phyloP scores from a whole-genome alignment of 352 stramenopile genomes.

The Pythium volutum region DNA sequence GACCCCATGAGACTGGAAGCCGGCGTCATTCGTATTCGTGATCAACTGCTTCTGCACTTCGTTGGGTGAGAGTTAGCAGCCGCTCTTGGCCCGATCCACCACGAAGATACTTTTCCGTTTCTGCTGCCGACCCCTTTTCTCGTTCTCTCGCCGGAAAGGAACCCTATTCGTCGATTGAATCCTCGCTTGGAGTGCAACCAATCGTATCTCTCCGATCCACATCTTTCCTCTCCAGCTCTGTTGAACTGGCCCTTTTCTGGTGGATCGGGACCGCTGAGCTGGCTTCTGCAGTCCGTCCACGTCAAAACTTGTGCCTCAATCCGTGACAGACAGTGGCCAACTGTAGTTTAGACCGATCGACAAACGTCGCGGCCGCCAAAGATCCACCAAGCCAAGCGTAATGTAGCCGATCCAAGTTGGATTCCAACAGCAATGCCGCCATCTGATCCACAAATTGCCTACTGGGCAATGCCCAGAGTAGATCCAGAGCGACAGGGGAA shows the following conservation, averaged over 20 bases:
- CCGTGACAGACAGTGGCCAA: conserved; percentile 25
- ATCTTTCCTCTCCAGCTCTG: conserved; percentile 27
- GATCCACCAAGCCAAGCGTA: background rate
- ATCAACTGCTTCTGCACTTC: conserved; percentile 2
- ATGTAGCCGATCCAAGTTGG: conserved; percentile 2
- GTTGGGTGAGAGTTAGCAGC: conserved; percentile 11
- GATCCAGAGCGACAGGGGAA: conserved; percentile 12
- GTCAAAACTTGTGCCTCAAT: conserved; percentile 16
- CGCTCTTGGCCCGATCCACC: conserved; percentile 11
- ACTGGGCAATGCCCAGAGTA: too few species aligned
- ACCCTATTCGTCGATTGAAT: conserved; percentile 32
- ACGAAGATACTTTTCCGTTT: conserved; percentile 34
- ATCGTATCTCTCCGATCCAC: conserved; percentile 18
- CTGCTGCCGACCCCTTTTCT: conserved; percentile 13
- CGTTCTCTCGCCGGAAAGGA: background rate
- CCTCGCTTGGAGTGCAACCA: conserved; percentile 15
- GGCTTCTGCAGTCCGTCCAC: conserved; percentile 26
- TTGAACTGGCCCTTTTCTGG: conserved; percentile 25
- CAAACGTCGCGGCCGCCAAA: conserved; percentile 13
- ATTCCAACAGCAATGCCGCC: background rate
- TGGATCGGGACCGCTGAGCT: conserved; percentile 16
- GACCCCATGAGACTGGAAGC: background rate
- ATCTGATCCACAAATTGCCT: conserved; percentile 12
- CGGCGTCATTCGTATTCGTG: background rate
- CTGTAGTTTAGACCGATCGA: conserved; percentile 16